Base-by-base conservation (phyloP, 2,329 filamentous ascomycete species). In the Hypocrella siamensis region DNA sequence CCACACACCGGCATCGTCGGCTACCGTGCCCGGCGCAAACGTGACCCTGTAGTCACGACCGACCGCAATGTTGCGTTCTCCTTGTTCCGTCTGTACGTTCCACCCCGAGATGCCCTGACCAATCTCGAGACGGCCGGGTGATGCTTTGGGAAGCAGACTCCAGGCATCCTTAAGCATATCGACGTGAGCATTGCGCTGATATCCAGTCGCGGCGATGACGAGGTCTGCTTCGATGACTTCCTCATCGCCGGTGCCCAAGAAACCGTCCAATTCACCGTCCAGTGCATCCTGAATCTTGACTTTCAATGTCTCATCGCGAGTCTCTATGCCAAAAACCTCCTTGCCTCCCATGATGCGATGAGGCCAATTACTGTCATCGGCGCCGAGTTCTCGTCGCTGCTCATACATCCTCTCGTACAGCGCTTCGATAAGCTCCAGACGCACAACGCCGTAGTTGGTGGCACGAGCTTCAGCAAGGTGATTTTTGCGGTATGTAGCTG, bases 401-500 rank as follows among this genome's bases (percentile, higher is more conserved):
- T 84, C 69, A 57, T 96, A 96, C 58, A 93, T 75, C 35, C 71
- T 72, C 54, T 88, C 75, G 55, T 92, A 96, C 19, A 96, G 70
- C 35, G 78, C 71, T 54, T 96, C 88, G 35, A 96, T 81, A 31
- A 96, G 70, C 42, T 83, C 73, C n/a, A 93, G 69, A 6, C 88
- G 76, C 4, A 98, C 88, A 4, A 96, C 88, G 32, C 84, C 81
- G 53, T 96, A 96, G 61, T 96, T 96, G 38, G 88, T 96, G 19
- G 75, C 75, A 37, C 79, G 78, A 43, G 92, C 82, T 32, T 75
- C 74, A 12, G 64, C 58, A 31, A 93, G 51, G 19, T 72, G 48
- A 38, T 56, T 53, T 36, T 66, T 60, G 30, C 86, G 79, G 38
- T 75, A 63, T 28, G 64, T 60, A 1, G 75, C 58, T 0, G 77